Evolutionary conservation across 1,139 yeast species (phyloP).

Genomic region (Pichia sp.): DNA sequence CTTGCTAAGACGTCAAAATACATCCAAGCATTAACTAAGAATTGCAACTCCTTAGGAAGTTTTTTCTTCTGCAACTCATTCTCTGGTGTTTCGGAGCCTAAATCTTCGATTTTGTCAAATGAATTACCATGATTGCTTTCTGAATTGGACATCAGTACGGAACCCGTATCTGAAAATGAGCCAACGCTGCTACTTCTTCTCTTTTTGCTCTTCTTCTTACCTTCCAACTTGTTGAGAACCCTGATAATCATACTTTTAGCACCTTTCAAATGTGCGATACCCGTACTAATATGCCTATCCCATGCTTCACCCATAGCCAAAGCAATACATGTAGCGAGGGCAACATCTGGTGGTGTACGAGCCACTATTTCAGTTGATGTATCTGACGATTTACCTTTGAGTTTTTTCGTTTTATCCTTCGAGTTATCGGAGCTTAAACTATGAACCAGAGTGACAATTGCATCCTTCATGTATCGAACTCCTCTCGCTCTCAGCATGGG

Average conservation of each 20-base stretch:
- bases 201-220: constrained; percentile 15
- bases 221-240: constrained; percentile 32
- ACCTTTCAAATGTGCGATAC: constrained; percentile 64
- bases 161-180: neutral
- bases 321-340: constrained; percentile 59
- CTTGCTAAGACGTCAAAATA: constrained; percentile 64
- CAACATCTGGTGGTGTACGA: constrained; percentile 42
- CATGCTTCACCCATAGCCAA: constrained; percentile 64
- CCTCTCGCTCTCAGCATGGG: constrained; percentile 47
- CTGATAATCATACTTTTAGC: constrained; percentile 59
- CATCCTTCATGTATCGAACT: constrained; percentile 53
- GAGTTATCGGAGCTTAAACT: constrained; percentile 46
- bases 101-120: neutral
- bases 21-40: constrained; percentile 59
- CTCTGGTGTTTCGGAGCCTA: neutral
- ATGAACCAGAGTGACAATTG: constrained; percentile 54
- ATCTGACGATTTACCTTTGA: neutral
- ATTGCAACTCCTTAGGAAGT: constrained; percentile 46
- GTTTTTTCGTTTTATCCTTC: constrained; percentile 1
- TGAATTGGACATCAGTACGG: neutral
- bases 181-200: constrained; percentile 7
- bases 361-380: constrained; percentile 6
- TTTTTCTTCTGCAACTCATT: constrained; percentile 5
- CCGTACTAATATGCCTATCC: constrained; percentile 63
- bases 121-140: neutral